Evolutionary conservation across 495 filamentous ascomycete species (phyloP).

Genomic region (Sordaria brevicollis): DNA sequence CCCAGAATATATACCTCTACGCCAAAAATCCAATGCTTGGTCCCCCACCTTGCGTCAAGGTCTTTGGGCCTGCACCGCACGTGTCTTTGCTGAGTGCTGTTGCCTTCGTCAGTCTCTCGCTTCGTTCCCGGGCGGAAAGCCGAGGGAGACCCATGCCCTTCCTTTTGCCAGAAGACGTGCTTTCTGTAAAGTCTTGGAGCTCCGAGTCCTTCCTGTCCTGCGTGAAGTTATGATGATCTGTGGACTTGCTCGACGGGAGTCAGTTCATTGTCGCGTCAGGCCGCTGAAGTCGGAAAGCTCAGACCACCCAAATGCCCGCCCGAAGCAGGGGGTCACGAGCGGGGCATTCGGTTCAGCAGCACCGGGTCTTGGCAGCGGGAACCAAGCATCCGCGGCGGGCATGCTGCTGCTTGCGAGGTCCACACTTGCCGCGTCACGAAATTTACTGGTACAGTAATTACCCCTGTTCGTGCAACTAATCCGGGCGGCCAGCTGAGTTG

Average conservation of each 20-base stretch:
- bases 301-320: not conserved
- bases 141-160: not conserved
- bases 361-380: not conserved
- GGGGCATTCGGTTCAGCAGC: not conserved
- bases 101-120: not conserved
- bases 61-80: too few relatives aligned
- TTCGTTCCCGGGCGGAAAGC: too few relatives aligned
- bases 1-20: not conserved
- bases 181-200: not conserved
- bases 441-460: too few relatives aligned
- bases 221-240: not conserved
- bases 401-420: not conserved
- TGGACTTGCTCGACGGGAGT: too few relatives aligned
- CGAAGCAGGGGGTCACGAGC: not conserved
- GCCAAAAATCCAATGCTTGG: not conserved
- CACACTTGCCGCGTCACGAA: not conserved
- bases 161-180: not conserved
- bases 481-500: too few relatives aligned
- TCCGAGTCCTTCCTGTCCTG: not conserved
- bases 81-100: not conserved
- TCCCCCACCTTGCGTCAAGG: not conserved
- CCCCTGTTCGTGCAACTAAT: too few relatives aligned
- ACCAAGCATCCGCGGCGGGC: not conserved
- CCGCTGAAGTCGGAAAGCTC: not conserved
- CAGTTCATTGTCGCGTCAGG: not conserved